A percentile compares a stretch with the other conserved stretches of the same genome.
phyloP scores from a whole-genome alignment of 441 rosid genomes.

The Gossypium armourianum region DNA sequence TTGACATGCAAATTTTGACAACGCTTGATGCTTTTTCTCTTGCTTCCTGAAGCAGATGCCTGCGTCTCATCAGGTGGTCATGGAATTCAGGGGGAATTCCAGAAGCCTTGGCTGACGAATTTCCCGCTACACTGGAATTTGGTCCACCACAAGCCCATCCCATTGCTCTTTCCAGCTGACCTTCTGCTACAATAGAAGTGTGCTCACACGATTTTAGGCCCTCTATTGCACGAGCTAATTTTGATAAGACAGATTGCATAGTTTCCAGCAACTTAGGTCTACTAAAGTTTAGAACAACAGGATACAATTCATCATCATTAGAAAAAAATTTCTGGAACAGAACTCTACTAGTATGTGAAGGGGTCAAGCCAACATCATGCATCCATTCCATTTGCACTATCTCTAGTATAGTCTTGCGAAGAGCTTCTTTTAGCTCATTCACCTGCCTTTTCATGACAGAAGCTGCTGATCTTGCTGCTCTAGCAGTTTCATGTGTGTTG shows the following conservation, averaged over 20 bases:
- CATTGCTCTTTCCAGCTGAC: constrained; percentile 95
- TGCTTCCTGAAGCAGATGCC: constrained; percentile 61
- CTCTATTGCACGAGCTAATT: constrained; percentile 60
- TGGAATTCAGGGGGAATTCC: constrained; percentile 86
- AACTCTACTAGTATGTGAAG: constrained; percentile 52
- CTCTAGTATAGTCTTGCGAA: constrained; percentile 62
- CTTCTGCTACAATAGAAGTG: constrained; percentile 68
- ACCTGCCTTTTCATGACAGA: constrained; percentile 62
- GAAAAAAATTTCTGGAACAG: constrained; percentile 49
- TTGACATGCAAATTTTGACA: constrained; percentile 63
- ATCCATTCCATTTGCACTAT: constrained; percentile 93
- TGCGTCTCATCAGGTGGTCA: constrained; percentile 69
- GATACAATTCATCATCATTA: constrained; percentile 44
- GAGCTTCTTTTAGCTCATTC: constrained; percentile 62
- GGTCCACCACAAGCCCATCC: constrained; percentile 96
- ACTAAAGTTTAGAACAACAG: constrained; percentile 50
- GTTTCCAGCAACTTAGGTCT: constrained; percentile 65
- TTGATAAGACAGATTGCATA: constrained; percentile 50
- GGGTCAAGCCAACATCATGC: constrained; percentile 49
- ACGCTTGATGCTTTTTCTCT: constrained; percentile 74
- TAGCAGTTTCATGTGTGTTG: constrained; percentile 78
- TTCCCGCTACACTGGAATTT: constrained; percentile 46
- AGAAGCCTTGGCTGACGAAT: constrained; percentile 47
- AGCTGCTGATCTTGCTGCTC: constrained; percentile 77
- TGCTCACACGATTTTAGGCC: constrained; percentile 68